Evolutionary conservation across 164 flowering plant species (phyloP).

Genomic region (Kingdonia uniflora): DNA sequence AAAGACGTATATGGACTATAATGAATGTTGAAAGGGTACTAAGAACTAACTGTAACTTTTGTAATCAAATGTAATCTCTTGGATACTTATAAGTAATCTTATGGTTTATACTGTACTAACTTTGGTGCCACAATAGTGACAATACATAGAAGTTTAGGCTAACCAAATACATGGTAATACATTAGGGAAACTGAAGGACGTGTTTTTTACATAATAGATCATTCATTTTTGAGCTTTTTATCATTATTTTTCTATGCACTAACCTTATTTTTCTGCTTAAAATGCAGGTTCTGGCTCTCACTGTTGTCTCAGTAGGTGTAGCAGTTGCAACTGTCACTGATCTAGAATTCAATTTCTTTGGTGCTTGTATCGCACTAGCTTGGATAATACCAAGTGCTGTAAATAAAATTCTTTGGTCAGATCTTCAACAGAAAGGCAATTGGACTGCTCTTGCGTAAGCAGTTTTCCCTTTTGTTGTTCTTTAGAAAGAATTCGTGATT

Average conservation of each 20-base stretch:
- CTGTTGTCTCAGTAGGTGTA: slow-evolving; percentile 60
- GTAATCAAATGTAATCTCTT: too few relatives aligned
- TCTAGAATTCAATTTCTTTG: slow-evolving; percentile 62
- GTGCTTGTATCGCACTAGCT: slow-evolving; percentile 58
- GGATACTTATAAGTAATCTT: too few relatives aligned
- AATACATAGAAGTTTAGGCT: too few relatives aligned
- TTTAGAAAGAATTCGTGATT: not conserved
- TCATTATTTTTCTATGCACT: not conserved
- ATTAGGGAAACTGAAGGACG: too few relatives aligned
- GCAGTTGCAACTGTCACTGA: slow-evolving; percentile 86
- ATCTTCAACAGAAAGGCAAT: slow-evolving; percentile 60
- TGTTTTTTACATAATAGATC: too few relatives aligned
- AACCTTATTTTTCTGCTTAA: not conserved
- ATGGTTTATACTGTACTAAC: too few relatives aligned
- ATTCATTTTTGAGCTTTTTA: too few relatives aligned
- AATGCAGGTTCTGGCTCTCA: slow-evolving; percentile 55
- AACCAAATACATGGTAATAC: too few relatives aligned
- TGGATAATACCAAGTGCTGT: slow-evolving; percentile 83
- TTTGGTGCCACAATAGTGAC: too few relatives aligned
- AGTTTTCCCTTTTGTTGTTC: not conserved
- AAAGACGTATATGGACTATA: too few relatives aligned
- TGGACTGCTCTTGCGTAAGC: slow-evolving; percentile 88
- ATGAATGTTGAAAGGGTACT: too few relatives aligned
- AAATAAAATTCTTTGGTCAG: slow-evolving; percentile 82
- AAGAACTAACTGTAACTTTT: too few relatives aligned